Evolutionary conservation across 2,329 filamentous ascomycete species (phyloP).

Genomic region (Monascus ruber): DNA sequence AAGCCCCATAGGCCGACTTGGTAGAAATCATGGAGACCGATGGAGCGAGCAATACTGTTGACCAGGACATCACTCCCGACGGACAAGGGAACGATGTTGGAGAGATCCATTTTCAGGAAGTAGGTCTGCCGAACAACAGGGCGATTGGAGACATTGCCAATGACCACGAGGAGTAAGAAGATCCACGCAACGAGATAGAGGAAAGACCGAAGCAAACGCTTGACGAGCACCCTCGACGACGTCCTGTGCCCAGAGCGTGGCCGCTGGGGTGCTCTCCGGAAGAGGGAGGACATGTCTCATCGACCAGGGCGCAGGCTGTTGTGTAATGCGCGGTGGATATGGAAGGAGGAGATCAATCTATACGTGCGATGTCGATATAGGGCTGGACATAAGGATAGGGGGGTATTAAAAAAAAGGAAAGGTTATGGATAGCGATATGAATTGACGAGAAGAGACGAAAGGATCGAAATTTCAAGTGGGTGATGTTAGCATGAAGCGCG

Average conservation of each 20-base stretch:
- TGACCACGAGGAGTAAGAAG: constrained; percentile 69
- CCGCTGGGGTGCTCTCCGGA: constrained; percentile 11
- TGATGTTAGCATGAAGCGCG: no score
- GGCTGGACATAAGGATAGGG: no score
- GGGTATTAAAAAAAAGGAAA: no score
- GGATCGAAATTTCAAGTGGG: no score
- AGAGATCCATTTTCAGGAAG: constrained; percentile 74
- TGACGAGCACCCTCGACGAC: constrained; percentile 36
- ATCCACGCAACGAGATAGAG: constrained; percentile 64
- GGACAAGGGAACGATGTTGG: constrained; percentile 64
- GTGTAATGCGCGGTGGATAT: no score
- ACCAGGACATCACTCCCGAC: constrained; percentile 64
- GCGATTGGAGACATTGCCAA: constrained; percentile 59
- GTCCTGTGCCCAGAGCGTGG: constrained; percentile 16
- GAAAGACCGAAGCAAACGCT: constrained; percentile 53
- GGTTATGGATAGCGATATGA: no score
- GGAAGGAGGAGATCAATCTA: no score
- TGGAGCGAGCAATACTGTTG: constrained; percentile 74
- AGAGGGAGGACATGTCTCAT: constrained; percentile 19
- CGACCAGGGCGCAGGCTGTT: neutral
- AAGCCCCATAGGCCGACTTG: constrained; percentile 85
- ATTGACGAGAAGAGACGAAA: no score
- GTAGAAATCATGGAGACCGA: constrained; percentile 91
- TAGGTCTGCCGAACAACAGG: constrained; percentile 58
- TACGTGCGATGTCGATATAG: no score